Evolutionary conservation across 2,329 filamentous ascomycete species (phyloP), one percentile per base, ranked within the genome.

Genomic region (Cladophialophora bantiana): DNA sequence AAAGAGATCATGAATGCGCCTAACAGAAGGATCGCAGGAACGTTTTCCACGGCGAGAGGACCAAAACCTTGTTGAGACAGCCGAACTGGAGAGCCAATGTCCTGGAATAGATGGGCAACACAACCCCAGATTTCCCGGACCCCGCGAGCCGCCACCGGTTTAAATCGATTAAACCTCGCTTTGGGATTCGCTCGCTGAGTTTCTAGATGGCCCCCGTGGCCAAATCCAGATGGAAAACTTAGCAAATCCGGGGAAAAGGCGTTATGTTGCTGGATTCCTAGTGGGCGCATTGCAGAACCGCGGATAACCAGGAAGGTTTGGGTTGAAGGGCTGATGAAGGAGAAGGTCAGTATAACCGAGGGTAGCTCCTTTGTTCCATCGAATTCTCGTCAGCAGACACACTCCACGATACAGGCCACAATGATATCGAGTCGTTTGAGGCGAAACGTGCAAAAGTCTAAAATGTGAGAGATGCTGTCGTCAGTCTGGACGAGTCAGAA

Each of bases 291-390:
- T 20, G 9, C 9, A 50, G 45, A 50, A 9, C 45, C 45, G 45
- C 45, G 45, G 45, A 50, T 50, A 50, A 12, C 45, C 45, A 50
- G 45, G 26, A 50, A 50, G 20, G 45, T 50, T 20, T 26, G 4
- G 42, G 26, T 20, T 26, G 42, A 20, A 48, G 20, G 7, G 18
- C 10, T 26, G 45, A 31, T 50, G 18, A 50, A 50, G 7, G 12
- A 26, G 20, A 12, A 50, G 10, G 7, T 31, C 45, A 10, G n/a
- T 50, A 50, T 18, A 50, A 50, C 45, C 45, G 45, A 50, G 45
- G 45, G 45, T 50, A 50, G 45, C 45, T 26, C 26, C 26, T 13
- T 13, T 42, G 15, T n/a, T 42, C 40, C 40, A 42, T 10, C 10
- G 40, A 42, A 42, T 42, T 10, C 38, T 40, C 38, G 13, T 40